Conservation (phyloP, 2,329 filamentous ascomycete genomes). For the Sporothrix pseudoabietina region DNA sequence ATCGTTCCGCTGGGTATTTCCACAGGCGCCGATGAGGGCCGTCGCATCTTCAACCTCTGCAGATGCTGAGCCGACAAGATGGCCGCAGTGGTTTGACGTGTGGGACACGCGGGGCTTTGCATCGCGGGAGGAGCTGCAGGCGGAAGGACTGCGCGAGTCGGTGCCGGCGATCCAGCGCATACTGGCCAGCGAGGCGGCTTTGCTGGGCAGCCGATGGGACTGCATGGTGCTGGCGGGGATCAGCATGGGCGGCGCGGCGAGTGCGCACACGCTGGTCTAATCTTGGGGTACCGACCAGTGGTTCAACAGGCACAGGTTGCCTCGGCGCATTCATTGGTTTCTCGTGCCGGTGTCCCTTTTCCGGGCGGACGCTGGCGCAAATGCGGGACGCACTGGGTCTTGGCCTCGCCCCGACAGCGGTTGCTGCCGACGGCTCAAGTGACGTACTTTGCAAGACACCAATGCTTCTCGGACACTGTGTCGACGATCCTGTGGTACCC, state of each 20-base stretch:
- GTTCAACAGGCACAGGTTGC: background rate
- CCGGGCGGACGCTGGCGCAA: constrained; percentile 39
- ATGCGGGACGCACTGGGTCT: constrained; percentile 41
- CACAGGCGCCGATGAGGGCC: constrained; percentile 43
- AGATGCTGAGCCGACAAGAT: constrained; percentile 36
- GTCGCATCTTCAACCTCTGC: constrained; percentile 33
- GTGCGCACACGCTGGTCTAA: constrained; percentile 28
- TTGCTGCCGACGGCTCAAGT: constrained; percentile 32
- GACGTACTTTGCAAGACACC: constrained; percentile 46
- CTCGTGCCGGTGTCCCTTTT: constrained; percentile 44
- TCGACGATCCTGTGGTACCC: constrained; percentile 47
- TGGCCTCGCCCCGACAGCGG: constrained; percentile 22
- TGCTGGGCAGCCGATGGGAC: constrained; percentile 33
- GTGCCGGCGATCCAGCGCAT: constrained; percentile 42
- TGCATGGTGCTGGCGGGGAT: constrained; percentile 50
- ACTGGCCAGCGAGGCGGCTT: constrained; percentile 40
- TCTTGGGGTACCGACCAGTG: constrained; percentile 24
- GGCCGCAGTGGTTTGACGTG: constrained; percentile 50
- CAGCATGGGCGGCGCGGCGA: constrained; percentile 48
- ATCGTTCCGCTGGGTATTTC: constrained; percentile 53
- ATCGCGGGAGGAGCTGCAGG: constrained; percentile 48
- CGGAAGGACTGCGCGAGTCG: constrained; percentile 45
- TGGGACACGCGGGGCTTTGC: constrained; percentile 44
- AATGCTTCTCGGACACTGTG: constrained; percentile 49
- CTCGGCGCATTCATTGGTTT: constrained; percentile 44